Base-by-base conservation (phyloP, 2,329 filamentous ascomycete species). In the Fusarium sp. region DNA sequence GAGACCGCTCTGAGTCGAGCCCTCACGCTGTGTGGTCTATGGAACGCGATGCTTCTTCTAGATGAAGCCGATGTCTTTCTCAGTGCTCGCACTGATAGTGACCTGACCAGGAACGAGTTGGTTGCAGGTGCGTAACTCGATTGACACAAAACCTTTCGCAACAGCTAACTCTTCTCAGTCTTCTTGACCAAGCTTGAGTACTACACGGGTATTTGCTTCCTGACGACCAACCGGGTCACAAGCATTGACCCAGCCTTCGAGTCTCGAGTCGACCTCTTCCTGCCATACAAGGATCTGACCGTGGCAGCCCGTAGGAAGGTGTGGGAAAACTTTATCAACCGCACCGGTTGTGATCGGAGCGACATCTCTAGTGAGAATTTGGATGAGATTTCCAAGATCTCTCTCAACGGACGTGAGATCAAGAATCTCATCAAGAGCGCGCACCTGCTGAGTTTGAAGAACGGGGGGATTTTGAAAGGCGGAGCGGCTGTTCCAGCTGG, bases 391-490 rank as follows among this genome's bases (percentile, higher is more conserved):
- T 78, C 85, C 0, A 64, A 78, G 50, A 77, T 86, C 62, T 74
- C 81, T 18, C 81, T 88, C 20, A 88, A 88, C 60, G 85, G 86
- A 0, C 80, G 86, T 5, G 85, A 88, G 81, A 88, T 88, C 61
- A 87, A 87, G 78, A 88, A 86, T 43, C 58, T 84, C n/a, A 75
- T 85, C 72, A 85, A 85, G 76, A 82, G 81, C 8, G 80, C 82
- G 0, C 80, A 82, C 67, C 59, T 85, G 8, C 81, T 85, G 13
- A 76, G 74, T 1, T 41, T 82, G 27, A 82, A 81, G 74, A 75
- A 68, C 27, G 76, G 78, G 2, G 75, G 77, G 5, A 79, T 78
- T 78, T 65, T 83, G 1, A 73, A 73, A 78, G 5, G 77, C 76
- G 37, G 78, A 81, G 5, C 76, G 74, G 7, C 62, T 84, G 10